These are phyloP conservation scores for Thermomyces lanuginosus DNA, from an alignment of 2,329 filamentous ascomycete genomes.

Conservation along the genomic window DNA sequence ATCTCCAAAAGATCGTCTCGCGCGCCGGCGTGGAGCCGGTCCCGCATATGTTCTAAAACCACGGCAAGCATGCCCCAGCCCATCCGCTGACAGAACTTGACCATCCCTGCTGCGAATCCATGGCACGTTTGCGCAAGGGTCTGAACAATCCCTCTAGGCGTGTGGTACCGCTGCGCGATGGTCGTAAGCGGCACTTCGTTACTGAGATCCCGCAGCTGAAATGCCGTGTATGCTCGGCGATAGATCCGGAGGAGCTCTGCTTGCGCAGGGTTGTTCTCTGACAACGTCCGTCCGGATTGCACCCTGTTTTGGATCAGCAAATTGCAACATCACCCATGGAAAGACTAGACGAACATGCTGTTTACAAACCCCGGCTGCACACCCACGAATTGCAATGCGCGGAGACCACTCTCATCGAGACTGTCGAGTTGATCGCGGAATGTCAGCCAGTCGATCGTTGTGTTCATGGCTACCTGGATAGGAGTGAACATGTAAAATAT, in stretches of 20 bases:
- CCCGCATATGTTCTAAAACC: constrained; percentile 58
- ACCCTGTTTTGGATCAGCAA: constrained; percentile 33
- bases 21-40: constrained; percentile 56
- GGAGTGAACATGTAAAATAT: constrained; percentile 64
- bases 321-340: neutral
- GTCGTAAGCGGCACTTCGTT: constrained; percentile 57
- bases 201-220: constrained; percentile 63
- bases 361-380: constrained; percentile 52
- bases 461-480: constrained; percentile 35
- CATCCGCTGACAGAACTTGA: constrained; percentile 66
- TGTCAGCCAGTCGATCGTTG: constrained; percentile 52
- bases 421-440: constrained; percentile 55
- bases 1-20: constrained; percentile 54
- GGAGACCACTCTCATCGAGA: constrained; percentile 54
- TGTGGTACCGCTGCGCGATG: constrained; percentile 54
- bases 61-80: constrained; percentile 57
- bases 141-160: constrained; percentile 54
- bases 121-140: constrained; percentile 58
- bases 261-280: constrained; percentile 45
- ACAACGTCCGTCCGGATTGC: constrained; percentile 45
- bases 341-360: constrained; percentile 37
- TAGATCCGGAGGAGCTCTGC: constrained; percentile 48
- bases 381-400: constrained; percentile 52
- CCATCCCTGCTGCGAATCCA: constrained; percentile 62
- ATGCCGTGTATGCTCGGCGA: constrained; percentile 55